A percentile compares a stretch with the other conserved stretches of the same genome.
phyloP scores from a whole-genome alignment of 192 early-diverging fungal genomes.

The Allomyces arbusculus region DNA sequence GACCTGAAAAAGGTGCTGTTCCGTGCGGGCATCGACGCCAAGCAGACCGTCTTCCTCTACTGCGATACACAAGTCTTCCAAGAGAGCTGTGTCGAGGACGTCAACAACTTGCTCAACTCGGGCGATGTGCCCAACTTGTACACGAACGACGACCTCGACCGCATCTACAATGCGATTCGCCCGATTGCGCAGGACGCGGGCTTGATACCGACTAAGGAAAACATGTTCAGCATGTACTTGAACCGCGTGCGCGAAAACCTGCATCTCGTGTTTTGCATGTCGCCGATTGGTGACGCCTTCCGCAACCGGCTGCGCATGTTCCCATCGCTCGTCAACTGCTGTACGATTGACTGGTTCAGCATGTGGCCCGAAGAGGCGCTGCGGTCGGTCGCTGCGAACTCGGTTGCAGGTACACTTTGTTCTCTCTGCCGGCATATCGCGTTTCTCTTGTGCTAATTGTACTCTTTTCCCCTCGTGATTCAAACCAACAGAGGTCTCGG shows the following conservation, averaged over 20 bases:
- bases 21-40: constrained; percentile 83
- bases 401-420: constrained; percentile 53
- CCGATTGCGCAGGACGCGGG: constrained; percentile 81
- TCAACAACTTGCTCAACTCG: constrained; percentile 97
- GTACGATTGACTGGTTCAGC: constrained; percentile 98
- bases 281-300: constrained; percentile 80
- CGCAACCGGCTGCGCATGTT: constrained; percentile 84
- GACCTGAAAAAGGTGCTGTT: constrained; percentile 77
- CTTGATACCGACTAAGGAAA: constrained; percentile 78
- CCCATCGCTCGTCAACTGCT: constrained; percentile 99
- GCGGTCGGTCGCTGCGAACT: constrained; percentile 92
- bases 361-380: constrained; percentile 97
- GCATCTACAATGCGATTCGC: constrained; percentile 88
- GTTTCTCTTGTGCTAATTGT: constrained; percentile 49
- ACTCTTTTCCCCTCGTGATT: constrained; percentile 44
- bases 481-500: constrained; percentile 45
- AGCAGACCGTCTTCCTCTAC: constrained; percentile 92
- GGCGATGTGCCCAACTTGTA: constrained; percentile 96
- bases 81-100: constrained; percentile 90
- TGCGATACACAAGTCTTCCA: constrained; percentile 96
- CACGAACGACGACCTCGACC: constrained; percentile 86
- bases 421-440: constrained; percentile 48
- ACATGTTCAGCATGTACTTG: constrained; percentile 94
- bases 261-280: constrained; percentile 99
- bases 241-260: constrained; percentile 86